Evolutionary conservation across 2,329 filamentous ascomycete species (phyloP), one percentile per base, ranked within the genome.

Genomic region (Colletotrichum trifolii): DNA sequence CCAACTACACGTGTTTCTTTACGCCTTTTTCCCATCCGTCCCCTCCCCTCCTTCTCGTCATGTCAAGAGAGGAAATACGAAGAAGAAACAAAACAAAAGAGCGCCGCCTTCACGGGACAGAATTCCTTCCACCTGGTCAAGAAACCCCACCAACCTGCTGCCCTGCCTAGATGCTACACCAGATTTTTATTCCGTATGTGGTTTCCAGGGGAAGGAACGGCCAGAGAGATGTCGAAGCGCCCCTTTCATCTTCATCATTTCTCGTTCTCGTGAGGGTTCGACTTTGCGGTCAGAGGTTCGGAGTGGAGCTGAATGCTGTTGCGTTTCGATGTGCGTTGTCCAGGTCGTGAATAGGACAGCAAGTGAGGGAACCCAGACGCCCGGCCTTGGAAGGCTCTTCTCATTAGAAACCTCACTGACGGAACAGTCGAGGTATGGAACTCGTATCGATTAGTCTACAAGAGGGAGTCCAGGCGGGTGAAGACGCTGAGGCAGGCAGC

Each of bases 401-500:
- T 25, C 25, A 25, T 25, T 25, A 25, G 25, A 25, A 25, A 25
- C 25, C 25, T 25, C 25, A 25, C 25, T 25, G 25, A 25, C 25
- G 33, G 36, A 25, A 40, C 35, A 34, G 38, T 57, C 48, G 33
- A n/a, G 33, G 40, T 45, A 64, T 8, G 52, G 36, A 49, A n/a
- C 15, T 60, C 43, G 43, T 48, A 43, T 69, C 46, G 55, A 54
- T 56, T 61, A 43, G 56, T 66, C 82, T 87, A 99, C 77, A 99
- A 89, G 67, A 99, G 85, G 55, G 96, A 98, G 82, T 99, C 96
- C 73, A 99, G 91, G 76, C 95, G 89, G 69, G 96, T 99, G 79
- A 99, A 99, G 74, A 99, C 96, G 81, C 92, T 97, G 78, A 99
- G 82, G 79, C 96, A 98, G 71, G 96, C 96, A 56, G 96, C 94